Conservation (phyloP, 768 basidiomycete genomes). For the Leccinum arenicola region DNA sequence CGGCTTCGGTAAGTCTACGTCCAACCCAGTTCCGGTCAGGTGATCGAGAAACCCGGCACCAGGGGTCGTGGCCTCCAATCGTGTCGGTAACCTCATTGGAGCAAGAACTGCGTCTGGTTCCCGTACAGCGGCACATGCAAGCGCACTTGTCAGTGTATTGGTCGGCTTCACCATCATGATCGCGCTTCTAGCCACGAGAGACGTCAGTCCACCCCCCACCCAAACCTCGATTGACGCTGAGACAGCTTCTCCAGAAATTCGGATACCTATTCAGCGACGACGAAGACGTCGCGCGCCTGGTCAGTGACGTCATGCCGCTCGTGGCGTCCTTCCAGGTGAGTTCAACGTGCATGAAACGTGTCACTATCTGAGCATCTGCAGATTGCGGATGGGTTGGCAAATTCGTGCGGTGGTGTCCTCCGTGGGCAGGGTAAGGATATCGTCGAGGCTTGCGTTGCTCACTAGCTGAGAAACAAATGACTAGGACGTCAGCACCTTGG, state of each 20-base stretch:
- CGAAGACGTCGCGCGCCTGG: constrained; percentile 46
- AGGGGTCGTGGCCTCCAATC: constrained; percentile 69
- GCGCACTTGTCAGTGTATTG: constrained; percentile 61
- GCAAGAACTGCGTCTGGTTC: constrained; percentile 50
- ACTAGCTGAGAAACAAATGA: constrained; percentile 4
- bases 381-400: constrained; percentile 52
- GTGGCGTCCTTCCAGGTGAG: constrained; percentile 54
- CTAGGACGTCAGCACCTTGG: constrained; percentile 64
- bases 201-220: constrained; percentile 39
- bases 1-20: constrained; percentile 49
- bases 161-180: constrained; percentile 60
- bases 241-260: constrained; percentile 38
- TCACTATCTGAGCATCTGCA: constrained; percentile 13
- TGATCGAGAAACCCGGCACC: background rate
- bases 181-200: constrained; percentile 50
- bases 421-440: constrained; percentile 42
- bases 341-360: background rate
- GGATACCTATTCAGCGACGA: constrained; percentile 73
- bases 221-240: background rate
- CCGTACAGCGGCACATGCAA: constrained; percentile 56
- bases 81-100: constrained; percentile 73
- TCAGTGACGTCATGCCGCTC: constrained; percentile 49
- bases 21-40: background rate
- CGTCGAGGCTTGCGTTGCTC: no score
- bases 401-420: constrained; percentile 48